Conservation (phyloP, 2,329 filamentous ascomycete genomes). For the Podosphaera fusca region DNA sequence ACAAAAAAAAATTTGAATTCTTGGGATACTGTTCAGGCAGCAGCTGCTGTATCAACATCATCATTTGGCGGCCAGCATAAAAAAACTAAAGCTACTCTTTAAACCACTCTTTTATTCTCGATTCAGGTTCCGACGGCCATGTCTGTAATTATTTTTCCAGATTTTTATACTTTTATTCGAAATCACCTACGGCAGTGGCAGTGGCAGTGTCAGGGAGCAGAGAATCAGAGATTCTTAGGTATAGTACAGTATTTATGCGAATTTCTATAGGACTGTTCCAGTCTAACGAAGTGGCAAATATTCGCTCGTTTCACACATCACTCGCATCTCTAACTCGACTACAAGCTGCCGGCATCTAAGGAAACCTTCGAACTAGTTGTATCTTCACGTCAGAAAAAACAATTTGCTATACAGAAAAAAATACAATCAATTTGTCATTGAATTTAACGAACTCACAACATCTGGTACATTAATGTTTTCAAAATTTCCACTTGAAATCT, state of each 20-base stretch:
- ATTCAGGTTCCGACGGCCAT: background rate
- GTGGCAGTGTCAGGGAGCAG: background rate
- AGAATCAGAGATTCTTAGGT: background rate
- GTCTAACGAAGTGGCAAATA: background rate
- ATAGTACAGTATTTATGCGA: background rate
- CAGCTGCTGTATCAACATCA: background rate
- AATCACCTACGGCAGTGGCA: background rate
- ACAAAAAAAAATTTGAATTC: background rate
- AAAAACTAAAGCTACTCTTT: background rate
- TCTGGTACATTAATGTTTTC: background rate
- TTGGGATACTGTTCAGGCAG: background rate
- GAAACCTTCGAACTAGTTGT: background rate
- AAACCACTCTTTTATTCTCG: background rate
- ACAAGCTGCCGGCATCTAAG: background rate
- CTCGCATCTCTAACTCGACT: background rate
- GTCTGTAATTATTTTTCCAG: background rate
- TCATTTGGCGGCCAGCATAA: too few species aligned
- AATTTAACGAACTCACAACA: background rate
- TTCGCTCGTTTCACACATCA: background rate
- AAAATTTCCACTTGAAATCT: background rate
- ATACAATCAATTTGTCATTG: background rate
- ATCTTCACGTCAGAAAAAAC: background rate
- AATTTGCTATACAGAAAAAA: background rate
- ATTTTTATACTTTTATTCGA: background rate
- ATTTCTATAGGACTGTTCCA: background rate